Base-by-base conservation (phyloP, 1,139 yeast species). In the Suhomyces panamericanus region DNA sequence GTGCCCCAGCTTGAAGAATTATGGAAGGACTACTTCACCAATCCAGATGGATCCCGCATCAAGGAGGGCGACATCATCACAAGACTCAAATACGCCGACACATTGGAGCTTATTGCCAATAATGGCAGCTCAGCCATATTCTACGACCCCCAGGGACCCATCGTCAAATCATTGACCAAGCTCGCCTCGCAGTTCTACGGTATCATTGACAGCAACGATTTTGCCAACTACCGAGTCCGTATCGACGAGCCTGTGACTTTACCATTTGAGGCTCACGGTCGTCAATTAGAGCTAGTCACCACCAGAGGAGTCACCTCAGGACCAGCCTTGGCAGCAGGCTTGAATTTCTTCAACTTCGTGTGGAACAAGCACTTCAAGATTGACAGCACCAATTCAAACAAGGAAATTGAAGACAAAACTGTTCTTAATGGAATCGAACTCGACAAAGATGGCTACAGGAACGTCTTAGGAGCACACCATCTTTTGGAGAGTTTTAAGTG, bases 401-500 rank as follows among this genome's bases (percentile, higher is more conserved):
- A 4, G 6, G 20, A 17, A 17, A 17, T 2, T 20, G 24, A 20
- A 6, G 24, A 7, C 24, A 20, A 22, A 2, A 14, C 26, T 14
- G 15, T 34, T 24, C 26, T 27, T 8, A 24, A 24, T 11, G 36
- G 36, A 11, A 34, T n/a, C 4, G 26, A 34, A 11, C 22, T 34
- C 11, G 36, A 34, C 13, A 13, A 14, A 3, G 29, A 33, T n/a
- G 30, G 40, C 3, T 44, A 34, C 9, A 51, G 51, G 22, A 83
- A 81, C 47, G 70, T 71, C 0, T 56, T 75, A 6, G 73, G 78
- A n/a, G 71, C 82, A 2, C 96, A 88, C 57, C 74, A 87, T 44
- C 61, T 89, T 12, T 70, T 90, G 12, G 99, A 93, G 64, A 70
- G 87, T 6, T 89, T 91, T 95, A 91, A 91, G 64, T 93, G 96